Evolutionary conservation across 2,329 filamentous ascomycete species (phyloP).

Genomic region (Penicillium sp.): DNA sequence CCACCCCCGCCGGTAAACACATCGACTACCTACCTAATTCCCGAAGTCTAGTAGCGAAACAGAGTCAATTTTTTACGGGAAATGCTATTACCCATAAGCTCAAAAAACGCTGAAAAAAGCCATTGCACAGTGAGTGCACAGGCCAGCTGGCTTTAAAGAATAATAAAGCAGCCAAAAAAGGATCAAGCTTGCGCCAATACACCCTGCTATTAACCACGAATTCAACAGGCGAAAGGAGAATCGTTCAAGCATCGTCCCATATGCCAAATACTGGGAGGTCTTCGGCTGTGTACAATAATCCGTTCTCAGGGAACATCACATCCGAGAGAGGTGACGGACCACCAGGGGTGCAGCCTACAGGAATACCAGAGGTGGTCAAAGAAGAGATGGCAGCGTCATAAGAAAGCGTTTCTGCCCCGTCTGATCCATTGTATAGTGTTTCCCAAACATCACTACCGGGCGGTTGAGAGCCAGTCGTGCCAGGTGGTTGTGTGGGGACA

Average conservation of each 20-base stretch:
- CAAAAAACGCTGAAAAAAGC: no score
- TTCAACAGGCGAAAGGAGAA: not conserved
- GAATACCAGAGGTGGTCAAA: slow-evolving; percentile 34
- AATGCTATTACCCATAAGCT: no score
- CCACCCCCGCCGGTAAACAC: no score
- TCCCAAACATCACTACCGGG: slow-evolving; percentile 31
- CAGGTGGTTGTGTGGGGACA: slow-evolving; percentile 14
- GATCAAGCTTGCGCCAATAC: slow-evolving; percentile 2
- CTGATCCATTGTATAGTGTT: slow-evolving; percentile 23
- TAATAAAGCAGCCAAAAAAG: slow-evolving; percentile 1
- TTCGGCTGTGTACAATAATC: slow-evolving; percentile 35
- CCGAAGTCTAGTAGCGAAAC: no score
- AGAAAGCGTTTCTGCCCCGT: slow-evolving; percentile 19
- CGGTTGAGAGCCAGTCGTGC: slow-evolving; percentile 10
- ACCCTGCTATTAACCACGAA: slow-evolving; percentile 5
- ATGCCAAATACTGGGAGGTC: slow-evolving; percentile 34
- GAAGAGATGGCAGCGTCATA: slow-evolving; percentile 35
- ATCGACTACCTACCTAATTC: no score
- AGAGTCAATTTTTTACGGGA: no score
- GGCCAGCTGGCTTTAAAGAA: not conserved
- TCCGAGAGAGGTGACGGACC: slow-evolving; percentile 35
- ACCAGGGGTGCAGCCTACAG: slow-evolving; percentile 33
- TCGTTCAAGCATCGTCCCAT: slow-evolving; percentile 23
- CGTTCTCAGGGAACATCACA: slow-evolving; percentile 33
- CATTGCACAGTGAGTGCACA: no score